phyloP scores from a whole-genome alignment of 2,329 filamentous ascomycete genomes.

The Cercospora sesami region DNA sequence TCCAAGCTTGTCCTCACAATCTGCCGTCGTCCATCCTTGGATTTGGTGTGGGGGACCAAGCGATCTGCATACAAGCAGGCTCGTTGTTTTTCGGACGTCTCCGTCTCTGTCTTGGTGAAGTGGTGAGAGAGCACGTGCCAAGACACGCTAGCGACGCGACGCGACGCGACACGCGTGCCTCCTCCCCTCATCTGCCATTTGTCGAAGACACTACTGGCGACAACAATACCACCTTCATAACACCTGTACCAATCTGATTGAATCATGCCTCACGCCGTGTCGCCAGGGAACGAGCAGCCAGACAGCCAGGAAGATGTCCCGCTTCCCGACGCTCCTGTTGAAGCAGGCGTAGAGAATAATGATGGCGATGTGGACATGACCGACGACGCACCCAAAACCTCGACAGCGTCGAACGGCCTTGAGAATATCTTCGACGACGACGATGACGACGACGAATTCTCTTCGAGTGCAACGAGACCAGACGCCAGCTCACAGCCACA shows the following conservation, averaged over 20 bases:
- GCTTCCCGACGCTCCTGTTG: constrained; percentile 38
- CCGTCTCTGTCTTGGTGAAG: not conserved
- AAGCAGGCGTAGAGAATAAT: constrained; percentile 21
- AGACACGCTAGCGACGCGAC: too few relatives aligned
- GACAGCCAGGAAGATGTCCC: constrained; percentile 35
- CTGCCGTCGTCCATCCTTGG: not conserved
- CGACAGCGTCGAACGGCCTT: constrained; percentile 36
- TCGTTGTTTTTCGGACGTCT: not conserved
- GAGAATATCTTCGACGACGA: constrained; percentile 63
- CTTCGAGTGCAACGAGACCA: constrained; percentile 54
- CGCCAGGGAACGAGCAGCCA: constrained; percentile 35
- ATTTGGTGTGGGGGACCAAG: not conserved
- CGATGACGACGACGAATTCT: constrained; percentile 57
- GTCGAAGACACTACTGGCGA: not conserved
- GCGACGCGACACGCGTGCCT: constrained; percentile 2
- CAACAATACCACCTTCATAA: not conserved
- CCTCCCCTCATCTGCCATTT: not conserved
- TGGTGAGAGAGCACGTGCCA: not conserved
- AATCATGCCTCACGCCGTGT: constrained; percentile 50
- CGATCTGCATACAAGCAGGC: not conserved
- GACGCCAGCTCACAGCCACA: constrained; percentile 43
- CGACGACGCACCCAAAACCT: constrained; percentile 6
- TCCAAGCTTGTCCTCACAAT: not conserved
- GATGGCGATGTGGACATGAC: constrained; percentile 27
- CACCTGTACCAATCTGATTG: not conserved